These are phyloP conservation scores for Arbutus unedo DNA, from an alignment of 148 eudicot genomes.

Conservation along the genomic window DNA sequence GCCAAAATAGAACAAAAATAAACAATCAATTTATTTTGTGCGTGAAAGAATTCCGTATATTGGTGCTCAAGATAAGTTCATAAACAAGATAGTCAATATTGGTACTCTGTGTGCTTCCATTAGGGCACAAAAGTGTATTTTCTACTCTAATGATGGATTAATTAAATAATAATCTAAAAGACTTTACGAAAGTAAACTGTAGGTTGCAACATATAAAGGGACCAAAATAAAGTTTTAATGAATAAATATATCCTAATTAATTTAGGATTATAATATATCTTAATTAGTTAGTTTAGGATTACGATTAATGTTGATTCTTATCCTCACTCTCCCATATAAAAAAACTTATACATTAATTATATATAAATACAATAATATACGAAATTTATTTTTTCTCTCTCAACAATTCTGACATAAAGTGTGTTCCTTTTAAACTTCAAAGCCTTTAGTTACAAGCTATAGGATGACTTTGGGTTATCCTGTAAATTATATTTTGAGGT, in stretches of 20 bases:
- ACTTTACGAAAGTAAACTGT: not conserved
- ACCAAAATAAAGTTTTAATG: not conserved
- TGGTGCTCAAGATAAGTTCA: not conserved
- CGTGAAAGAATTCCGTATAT: not conserved
- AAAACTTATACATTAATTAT: no score
- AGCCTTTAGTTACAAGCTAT: not conserved
- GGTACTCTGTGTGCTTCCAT: slow-evolving; percentile 8
- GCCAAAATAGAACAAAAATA: not conserved
- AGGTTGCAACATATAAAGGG: not conserved
- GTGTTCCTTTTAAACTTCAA: not conserved
- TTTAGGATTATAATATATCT: no score
- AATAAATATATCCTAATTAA: no score
- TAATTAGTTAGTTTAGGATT: no score
- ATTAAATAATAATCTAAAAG: not conserved
- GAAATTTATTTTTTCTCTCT: no score
- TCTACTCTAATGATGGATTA: not conserved
- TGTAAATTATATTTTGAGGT: not conserved
- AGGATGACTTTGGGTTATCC: not conserved
- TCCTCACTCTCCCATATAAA: no score
- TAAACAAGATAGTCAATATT: not conserved
- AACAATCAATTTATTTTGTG: not conserved
- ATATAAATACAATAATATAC: no score
- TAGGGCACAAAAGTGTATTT: not conserved
- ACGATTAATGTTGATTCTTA: no score
- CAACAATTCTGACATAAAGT: no score